These are phyloP conservation scores for Gloeopeniophorella convolvens DNA, from an alignment of 768 basidiomycete genomes.

Conservation along the genomic window DNA sequence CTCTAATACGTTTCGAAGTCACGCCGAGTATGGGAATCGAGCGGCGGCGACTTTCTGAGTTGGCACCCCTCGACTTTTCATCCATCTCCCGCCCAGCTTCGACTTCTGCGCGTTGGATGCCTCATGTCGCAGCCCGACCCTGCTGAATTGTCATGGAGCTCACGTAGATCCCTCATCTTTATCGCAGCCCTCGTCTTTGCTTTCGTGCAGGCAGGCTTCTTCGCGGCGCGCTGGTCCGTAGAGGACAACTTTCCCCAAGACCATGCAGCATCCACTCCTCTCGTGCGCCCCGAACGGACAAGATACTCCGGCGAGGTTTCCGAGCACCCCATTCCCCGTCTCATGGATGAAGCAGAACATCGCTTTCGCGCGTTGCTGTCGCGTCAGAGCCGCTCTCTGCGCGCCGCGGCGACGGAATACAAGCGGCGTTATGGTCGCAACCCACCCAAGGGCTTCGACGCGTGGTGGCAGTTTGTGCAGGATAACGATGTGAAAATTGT, in stretches of 20 bases:
- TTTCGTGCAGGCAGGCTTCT: slow-evolving; percentile 32
- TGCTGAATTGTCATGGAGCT: slow-evolving; percentile 1
- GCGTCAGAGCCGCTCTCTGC: slow-evolving; percentile 74
- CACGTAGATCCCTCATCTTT: slow-evolving; percentile 21
- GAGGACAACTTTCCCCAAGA: slow-evolving; percentile 24
- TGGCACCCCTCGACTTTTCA: background rate
- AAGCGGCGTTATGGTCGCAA: slow-evolving; percentile 63
- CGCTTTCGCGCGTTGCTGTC: slow-evolving; percentile 59
- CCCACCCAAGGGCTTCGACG: slow-evolving; percentile 88
- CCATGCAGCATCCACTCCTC: slow-evolving; percentile 21
- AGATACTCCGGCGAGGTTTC: slow-evolving; percentile 21
- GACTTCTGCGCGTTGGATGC: too few relatives aligned
- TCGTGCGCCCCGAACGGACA: slow-evolving; percentile 21
- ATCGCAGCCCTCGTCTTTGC: slow-evolving; percentile 24
- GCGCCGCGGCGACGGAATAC: slow-evolving; percentile 79
- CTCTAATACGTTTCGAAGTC: too few relatives aligned
- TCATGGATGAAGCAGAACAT: slow-evolving; percentile 81
- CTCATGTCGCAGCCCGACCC: slow-evolving; percentile 15
- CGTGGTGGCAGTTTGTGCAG: slow-evolving; percentile 80
- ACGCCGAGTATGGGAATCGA: too few relatives aligned
- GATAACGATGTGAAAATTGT: slow-evolving; percentile 68
- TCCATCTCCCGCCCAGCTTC: background rate
- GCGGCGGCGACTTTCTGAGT: too few relatives aligned
- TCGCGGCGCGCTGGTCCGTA: slow-evolving; percentile 24
- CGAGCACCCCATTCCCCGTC: slow-evolving; percentile 77